Conservation (phyloP, 805 yeast species). For the Candida manassasensis region DNA sequence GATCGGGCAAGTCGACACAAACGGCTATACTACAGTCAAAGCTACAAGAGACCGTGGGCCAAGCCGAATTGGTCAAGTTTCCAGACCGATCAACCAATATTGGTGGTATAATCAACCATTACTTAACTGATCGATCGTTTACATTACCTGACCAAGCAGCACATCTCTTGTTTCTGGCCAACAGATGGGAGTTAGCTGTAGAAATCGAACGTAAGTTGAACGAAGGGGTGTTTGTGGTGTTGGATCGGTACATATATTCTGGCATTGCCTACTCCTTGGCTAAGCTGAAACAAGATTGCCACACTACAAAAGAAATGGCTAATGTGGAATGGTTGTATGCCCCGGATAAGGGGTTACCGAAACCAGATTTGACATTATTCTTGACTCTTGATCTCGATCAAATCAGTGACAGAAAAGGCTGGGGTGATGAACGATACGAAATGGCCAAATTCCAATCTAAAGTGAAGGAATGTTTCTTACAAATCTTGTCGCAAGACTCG, state of each 20-base stretch:
- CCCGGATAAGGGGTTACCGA: constrained; percentile 82
- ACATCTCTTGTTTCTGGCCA: constrained; percentile 86
- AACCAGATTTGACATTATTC: constrained; percentile 81
- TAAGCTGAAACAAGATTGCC: constrained; percentile 39
- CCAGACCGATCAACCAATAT: constrained; percentile 84
- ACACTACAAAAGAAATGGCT: constrained; percentile 17
- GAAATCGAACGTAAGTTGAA: constrained; percentile 42
- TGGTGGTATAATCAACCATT: constrained; percentile 73
- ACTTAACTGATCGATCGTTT: constrained; percentile 50
- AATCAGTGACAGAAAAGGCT: constrained; percentile 58
- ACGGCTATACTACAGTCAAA: constrained; percentile 28
- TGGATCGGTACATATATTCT: constrained; percentile 88
- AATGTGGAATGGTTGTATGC: constrained; percentile 70
- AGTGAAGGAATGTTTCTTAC: constrained; percentile 59
- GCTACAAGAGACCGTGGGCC: constrained; percentile 10
- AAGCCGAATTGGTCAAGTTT: constrained; percentile 56
- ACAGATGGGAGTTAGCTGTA: constrained; percentile 80
- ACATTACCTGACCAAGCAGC: constrained; percentile 70
- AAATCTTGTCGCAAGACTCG: constrained; percentile 27
- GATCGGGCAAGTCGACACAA: constrained; percentile 94
- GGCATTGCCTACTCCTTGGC: constrained; percentile 93
- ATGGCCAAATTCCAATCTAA: constrained; percentile 62
- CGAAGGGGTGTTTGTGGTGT: constrained; percentile 55
- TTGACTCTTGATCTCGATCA: constrained; percentile 52
- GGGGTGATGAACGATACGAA: constrained; percentile 95